Conservation (phyloP, 2,329 filamentous ascomycete species). For the Emergomyces africanus region DNA sequence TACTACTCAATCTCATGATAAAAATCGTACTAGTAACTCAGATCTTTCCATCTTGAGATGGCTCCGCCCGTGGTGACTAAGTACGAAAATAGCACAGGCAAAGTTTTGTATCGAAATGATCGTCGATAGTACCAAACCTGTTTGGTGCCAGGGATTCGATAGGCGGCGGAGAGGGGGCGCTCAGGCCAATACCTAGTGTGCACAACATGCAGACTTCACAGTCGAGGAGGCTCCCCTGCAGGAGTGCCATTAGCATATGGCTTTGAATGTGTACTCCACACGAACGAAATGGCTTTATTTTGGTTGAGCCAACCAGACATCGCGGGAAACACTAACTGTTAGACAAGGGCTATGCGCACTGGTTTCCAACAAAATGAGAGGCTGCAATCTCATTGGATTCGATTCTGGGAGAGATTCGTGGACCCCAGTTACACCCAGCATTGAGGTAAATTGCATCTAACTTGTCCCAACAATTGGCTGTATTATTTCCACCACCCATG, state of each 20-base stretch:
- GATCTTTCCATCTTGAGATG: background rate
- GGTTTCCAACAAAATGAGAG: background rate
- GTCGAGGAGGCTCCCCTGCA: too few relatives aligned
- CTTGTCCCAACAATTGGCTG: background rate
- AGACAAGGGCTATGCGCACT: background rate
- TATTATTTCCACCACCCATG: background rate
- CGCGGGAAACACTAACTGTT: background rate
- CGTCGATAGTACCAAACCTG: background rate
- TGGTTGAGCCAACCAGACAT: background rate
- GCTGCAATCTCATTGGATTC: background rate
- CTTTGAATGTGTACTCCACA: background rate
- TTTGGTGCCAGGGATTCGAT: too few relatives aligned
- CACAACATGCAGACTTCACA: too few relatives aligned
- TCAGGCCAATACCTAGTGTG: too few relatives aligned
- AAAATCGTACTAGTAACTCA: background rate
- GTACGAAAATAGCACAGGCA: background rate
- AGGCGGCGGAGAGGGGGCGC: too few relatives aligned
- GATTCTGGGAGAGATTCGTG: background rate
- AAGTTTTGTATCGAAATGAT: background rate
- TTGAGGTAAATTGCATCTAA: background rate
- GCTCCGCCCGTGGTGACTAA: background rate
- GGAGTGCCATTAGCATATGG: background rate
- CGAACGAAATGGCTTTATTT: background rate
- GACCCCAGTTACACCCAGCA: background rate
- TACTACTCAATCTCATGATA: background rate